phyloP scores from a whole-genome alignment of 2,329 filamentous ascomycete species.

The Leptographium radiaticola region DNA sequence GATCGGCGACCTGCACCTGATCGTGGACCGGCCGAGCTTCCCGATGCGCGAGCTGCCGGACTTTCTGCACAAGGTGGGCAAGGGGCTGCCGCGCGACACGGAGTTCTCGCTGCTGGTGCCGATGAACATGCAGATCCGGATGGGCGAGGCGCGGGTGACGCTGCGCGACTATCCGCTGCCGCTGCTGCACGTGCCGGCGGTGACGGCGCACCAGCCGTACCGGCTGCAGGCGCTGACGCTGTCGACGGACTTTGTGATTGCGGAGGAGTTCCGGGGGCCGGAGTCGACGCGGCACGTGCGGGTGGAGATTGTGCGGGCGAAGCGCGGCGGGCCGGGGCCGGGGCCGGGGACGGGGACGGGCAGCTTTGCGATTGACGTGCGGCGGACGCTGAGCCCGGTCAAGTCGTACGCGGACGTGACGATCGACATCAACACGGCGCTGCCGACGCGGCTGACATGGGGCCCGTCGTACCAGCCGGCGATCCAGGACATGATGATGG shows the following conservation, averaged over 20 bases:
- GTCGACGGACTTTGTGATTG: slow-evolving; percentile 85
- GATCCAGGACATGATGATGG: slow-evolving; percentile 99
- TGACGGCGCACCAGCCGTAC: slow-evolving; percentile 67
- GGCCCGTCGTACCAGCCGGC: slow-evolving; percentile 94
- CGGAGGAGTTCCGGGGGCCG: slow-evolving; percentile 75
- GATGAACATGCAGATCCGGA: slow-evolving; percentile 76
- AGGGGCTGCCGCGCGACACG: slow-evolving; percentile 88
- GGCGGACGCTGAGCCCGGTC: slow-evolving; percentile 82
- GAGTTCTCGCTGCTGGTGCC: slow-evolving; percentile 81
- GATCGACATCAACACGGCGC: slow-evolving; percentile 83
- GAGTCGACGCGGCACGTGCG: slow-evolving; percentile 70
- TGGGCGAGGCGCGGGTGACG: slow-evolving; percentile 79
- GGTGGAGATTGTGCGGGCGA: slow-evolving; percentile 72
- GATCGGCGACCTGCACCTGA: slow-evolving; percentile 73
- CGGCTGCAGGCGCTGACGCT: slow-evolving; percentile 72
- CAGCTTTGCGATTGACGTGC: slow-evolving; percentile 72
- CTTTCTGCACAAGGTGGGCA: slow-evolving; percentile 83
- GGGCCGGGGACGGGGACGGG: slow-evolving; percentile 22
- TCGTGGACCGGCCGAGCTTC: slow-evolving; percentile 88
- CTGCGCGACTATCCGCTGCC: slow-evolving; percentile 90
- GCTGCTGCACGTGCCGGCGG: slow-evolving; percentile 74
- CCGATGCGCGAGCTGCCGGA: slow-evolving; percentile 66
- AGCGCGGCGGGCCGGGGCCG: slow-evolving; percentile 43
- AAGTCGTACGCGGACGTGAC: slow-evolving; percentile 93
- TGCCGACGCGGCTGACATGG: slow-evolving; percentile 92